These are phyloP conservation scores for Penicillium griseofulvum DNA, from an alignment of 2,329 filamentous ascomycete genomes.

Conservation along the genomic window DNA sequence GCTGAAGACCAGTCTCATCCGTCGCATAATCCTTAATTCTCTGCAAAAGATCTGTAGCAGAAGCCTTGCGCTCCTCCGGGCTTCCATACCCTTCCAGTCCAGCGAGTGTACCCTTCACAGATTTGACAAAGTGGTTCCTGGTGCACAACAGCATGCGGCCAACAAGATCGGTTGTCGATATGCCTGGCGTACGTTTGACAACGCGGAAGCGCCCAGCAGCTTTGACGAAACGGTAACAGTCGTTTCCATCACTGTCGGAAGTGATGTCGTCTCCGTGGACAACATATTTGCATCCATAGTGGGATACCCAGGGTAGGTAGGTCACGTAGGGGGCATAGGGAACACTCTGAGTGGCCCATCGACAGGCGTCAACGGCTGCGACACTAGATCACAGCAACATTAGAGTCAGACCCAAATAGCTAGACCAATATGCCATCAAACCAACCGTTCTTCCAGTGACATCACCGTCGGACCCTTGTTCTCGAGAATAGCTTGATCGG, in stretches of 20 bases:
- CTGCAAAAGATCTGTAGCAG: conserved; percentile 68
- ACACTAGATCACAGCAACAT: conserved; percentile 52
- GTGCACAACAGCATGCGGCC: conserved; percentile 96
- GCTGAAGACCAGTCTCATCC: conserved; percentile 73
- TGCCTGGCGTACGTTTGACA: conserved; percentile 92
- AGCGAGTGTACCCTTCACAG: conserved; percentile 64
- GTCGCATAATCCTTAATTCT: conserved; percentile 83
- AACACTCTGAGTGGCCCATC: conserved; percentile 85
- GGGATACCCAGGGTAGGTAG: conserved; percentile 85
- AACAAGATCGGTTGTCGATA: conserved; percentile 96
- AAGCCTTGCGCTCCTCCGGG: conserved; percentile 61
- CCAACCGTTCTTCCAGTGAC: conserved; percentile 79
- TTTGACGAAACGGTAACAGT: conserved; percentile 98
- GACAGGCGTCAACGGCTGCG: conserved; percentile 87
- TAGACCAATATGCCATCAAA: conserved; percentile 8
- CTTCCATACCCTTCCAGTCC: conserved; percentile 72
- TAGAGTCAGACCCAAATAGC: neutral
- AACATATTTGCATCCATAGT: conserved; percentile 93
- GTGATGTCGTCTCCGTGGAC: conserved; percentile 98
- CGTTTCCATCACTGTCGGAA: conserved; percentile 85
- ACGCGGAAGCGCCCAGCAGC: conserved; percentile 91
- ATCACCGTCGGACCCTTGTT: conserved; percentile 99
- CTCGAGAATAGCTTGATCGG: conserved; percentile 88
- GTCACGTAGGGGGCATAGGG: conserved; percentile 92
- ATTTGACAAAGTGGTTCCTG: conserved; percentile 87